Evolutionary conservation across 129 eudicot species (phyloP).

Genomic region (Saussurea involucrata): DNA sequence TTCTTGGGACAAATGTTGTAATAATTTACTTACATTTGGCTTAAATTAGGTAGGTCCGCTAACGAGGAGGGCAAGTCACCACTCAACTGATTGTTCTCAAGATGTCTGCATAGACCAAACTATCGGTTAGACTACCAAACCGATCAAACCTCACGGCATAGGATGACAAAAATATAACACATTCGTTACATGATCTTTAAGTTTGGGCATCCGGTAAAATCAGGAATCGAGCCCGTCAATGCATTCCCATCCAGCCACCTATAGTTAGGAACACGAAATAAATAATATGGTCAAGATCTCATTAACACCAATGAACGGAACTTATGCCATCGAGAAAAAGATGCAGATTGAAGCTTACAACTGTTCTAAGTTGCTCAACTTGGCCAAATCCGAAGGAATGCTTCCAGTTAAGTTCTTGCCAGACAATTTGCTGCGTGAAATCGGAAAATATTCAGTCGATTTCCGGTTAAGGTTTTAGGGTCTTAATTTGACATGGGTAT

Average conservation of each 20-base stretch:
- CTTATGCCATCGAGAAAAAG: not conserved
- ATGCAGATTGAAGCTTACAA: slow-evolving; percentile 54
- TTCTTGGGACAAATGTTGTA: not conserved
- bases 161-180: not conserved
- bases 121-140: slow-evolving; percentile 16
- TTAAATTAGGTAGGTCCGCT: slow-evolving; percentile 63
- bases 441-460: not conserved
- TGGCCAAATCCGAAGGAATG: slow-evolving; percentile 72
- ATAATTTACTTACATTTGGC: slow-evolving; percentile 69
- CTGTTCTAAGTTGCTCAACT: slow-evolving; percentile 65
- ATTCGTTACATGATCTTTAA: slow-evolving; percentile 61
- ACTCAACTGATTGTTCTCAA: slow-evolving; percentile 80
- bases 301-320: slow-evolving; percentile 4
- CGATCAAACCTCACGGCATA: not conserved
- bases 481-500: not conserved
- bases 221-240: slow-evolving; percentile 78
- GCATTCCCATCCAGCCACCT: slow-evolving; percentile 97
- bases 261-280: slow-evolving; percentile 9
- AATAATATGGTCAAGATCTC: not conserved
- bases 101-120: slow-evolving; percentile 55
- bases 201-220: slow-evolving; percentile 76
- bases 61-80: slow-evolving; percentile 73
- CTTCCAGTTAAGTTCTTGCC: slow-evolving; percentile 71
- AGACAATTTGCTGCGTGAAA: slow-evolving; percentile 60
- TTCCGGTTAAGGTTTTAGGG: not conserved